phyloP scores from a whole-genome alignment of 306 rosid species.

The Trifolium repens region DNA sequence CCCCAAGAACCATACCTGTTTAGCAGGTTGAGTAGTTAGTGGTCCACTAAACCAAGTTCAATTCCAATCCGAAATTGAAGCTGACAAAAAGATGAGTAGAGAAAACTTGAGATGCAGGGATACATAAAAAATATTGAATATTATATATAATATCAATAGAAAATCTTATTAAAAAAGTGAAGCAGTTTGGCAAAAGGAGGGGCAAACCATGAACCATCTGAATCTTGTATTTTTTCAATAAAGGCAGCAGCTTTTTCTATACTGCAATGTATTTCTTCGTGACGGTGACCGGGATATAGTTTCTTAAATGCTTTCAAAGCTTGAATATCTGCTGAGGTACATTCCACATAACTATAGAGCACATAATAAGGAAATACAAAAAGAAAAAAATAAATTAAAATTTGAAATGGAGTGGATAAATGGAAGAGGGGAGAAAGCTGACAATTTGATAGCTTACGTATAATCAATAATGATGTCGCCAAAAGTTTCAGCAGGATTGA shows the following conservation, averaged over 20 bases:
- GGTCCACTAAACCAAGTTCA: slow-evolving; percentile 25
- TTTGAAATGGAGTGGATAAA: neutral
- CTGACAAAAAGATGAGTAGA: slow-evolving; percentile 12
- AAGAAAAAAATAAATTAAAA: slow-evolving; percentile 5
- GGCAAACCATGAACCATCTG: slow-evolving; percentile 91
- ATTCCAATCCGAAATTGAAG: slow-evolving; percentile 28
- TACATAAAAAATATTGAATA: slow-evolving; percentile 26
- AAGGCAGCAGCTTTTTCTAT: slow-evolving; percentile 60
- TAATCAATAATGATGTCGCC: slow-evolving; percentile 97
- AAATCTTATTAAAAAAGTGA: slow-evolving; percentile 15
- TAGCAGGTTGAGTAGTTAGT: slow-evolving; percentile 47
- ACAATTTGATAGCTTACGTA: slow-evolving; percentile 65
- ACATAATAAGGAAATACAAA: slow-evolving; percentile 31
- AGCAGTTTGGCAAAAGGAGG: slow-evolving; percentile 27
- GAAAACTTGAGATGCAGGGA: slow-evolving; percentile 33
- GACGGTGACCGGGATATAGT: slow-evolving; percentile 69
- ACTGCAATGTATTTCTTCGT: slow-evolving; percentile 65
- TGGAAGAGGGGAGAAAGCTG: slow-evolving; percentile 22
- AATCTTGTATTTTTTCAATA: slow-evolving; percentile 65
- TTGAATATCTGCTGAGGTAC: slow-evolving; percentile 89
- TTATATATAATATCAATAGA: slow-evolving; percentile 23
- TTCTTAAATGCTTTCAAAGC: slow-evolving; percentile 66
- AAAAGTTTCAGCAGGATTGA: slow-evolving; percentile 95
- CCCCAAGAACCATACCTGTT: slow-evolving; percentile 95
- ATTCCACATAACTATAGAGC: slow-evolving; percentile 75